Conservation (phyloP, 139 green algal genomes). For the Chlorella vulgaris region DNA sequence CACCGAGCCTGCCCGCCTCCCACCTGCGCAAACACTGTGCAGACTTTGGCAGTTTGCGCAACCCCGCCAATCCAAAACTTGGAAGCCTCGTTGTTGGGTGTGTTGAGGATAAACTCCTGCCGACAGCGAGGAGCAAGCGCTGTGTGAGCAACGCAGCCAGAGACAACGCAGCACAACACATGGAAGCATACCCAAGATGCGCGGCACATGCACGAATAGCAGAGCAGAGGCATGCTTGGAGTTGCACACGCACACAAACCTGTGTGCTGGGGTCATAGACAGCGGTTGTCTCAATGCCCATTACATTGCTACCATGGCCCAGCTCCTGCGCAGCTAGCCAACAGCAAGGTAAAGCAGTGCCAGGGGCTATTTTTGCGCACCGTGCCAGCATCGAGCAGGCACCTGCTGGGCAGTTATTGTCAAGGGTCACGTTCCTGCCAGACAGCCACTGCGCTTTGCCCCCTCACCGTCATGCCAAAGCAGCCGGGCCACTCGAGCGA, state of each 20-base stretch:
- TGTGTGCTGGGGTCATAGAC: slow-evolving; percentile 37
- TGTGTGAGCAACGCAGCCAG: too few species aligned
- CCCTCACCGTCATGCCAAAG: slow-evolving; percentile 81
- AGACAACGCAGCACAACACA: neutral
- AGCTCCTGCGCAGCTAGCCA: neutral
- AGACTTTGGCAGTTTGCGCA: slow-evolving; percentile 64
- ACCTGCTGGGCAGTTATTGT: too few species aligned
- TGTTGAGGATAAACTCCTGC: slow-evolving; percentile 86
- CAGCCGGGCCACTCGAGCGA: slow-evolving; percentile 74
- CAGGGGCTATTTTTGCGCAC: too few species aligned
- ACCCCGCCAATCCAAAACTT: slow-evolving; percentile 77
- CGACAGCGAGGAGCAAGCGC: too few species aligned
- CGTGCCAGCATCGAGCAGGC: too few species aligned
- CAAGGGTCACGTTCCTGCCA: neutral
- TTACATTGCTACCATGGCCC: slow-evolving; percentile 89
- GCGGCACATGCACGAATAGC: neutral
- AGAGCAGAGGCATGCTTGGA: neutral
- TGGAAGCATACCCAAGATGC: too few species aligned
- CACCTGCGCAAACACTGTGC: slow-evolving; percentile 86
- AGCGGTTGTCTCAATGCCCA: slow-evolving; percentile 85
- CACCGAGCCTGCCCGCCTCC: neutral
- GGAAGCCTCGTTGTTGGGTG: slow-evolving; percentile 54
- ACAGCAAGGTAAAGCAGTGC: neutral
- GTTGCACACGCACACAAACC: neutral
- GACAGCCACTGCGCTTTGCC: neutral